A percentile compares a stretch with the other conserved stretches of the same genome.
These are phyloP conservation scores for Blastobotrys serpentis DNA, from an alignment of 1,139 yeast genomes.

Conservation along the genomic window DNA sequence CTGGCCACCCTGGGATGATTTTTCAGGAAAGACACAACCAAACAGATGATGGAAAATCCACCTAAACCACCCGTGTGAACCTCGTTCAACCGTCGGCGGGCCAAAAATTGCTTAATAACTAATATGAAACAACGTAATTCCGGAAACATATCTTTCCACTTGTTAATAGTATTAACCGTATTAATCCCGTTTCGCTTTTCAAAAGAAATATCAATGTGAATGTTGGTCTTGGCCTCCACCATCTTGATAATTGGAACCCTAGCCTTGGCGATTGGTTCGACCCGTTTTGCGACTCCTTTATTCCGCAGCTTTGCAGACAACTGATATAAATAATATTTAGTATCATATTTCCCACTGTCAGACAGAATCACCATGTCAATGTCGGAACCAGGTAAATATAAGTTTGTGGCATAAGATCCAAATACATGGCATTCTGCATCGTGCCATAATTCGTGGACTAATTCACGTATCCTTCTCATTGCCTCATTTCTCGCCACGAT, in stretches of 20 bases:
- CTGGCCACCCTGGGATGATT: constrained; percentile 76
- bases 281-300: constrained; percentile 61
- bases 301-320: constrained; percentile 69
- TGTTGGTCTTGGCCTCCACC: constrained; percentile 66
- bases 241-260: constrained; percentile 95
- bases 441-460: constrained; percentile 69
- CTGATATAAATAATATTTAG: constrained; percentile 66
- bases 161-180: constrained; percentile 77
- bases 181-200: constrained; percentile 83
- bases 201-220: constrained; percentile 88
- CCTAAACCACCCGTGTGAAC: constrained; percentile 98
- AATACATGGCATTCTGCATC: constrained; percentile 82
- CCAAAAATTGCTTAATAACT: constrained; percentile 80
- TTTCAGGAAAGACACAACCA: constrained; percentile 77
- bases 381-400: constrained; percentile 94
- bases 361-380: constrained; percentile 91
- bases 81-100: constrained; percentile 76
- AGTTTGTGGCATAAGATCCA: constrained; percentile 94
- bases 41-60: constrained; percentile 86
- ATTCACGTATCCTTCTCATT: constrained; percentile 56
- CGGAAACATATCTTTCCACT: constrained; percentile 72
- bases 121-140: constrained; percentile 84
- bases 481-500: constrained; percentile 67
- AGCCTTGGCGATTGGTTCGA: constrained; percentile 88
- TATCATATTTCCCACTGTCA: constrained; percentile 60